Percentiles rank a stretch among this genome's conserved stretches.
Evolutionary conservation across 1,139 yeast species (phyloP).

Genomic region (Saccharomyces hybrid): DNA sequence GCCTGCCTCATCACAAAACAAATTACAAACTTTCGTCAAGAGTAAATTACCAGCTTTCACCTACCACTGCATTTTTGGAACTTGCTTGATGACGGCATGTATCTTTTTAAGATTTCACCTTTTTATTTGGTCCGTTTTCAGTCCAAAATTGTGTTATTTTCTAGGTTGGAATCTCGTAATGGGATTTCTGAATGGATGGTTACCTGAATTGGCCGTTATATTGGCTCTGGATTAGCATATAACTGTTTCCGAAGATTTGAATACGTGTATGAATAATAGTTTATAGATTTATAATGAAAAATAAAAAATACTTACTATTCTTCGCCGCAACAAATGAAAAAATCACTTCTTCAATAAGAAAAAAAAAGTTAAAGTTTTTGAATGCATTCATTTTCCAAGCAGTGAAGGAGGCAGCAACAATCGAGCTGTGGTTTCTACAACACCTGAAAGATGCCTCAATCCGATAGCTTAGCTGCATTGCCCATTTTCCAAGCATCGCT

Average conservation of each 20-base stretch:
- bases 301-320: neutral
- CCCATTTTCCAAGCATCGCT: neutral
- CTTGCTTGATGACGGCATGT: slow-evolving; percentile 61
- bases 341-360: neutral
- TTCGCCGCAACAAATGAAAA: neutral
- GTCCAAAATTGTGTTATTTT: slow-evolving; percentile 80
- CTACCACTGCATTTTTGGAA: slow-evolving; percentile 55
- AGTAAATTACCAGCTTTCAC: slow-evolving; percentile 24
- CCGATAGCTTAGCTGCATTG: neutral
- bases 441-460: neutral
- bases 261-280: neutral
- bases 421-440: neutral
- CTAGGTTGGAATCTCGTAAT: slow-evolving; percentile 64
- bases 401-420: neutral
- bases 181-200: slow-evolving; percentile 30
- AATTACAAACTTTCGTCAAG: slow-evolving; percentile 24
- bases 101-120: slow-evolving; percentile 69
- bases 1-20: slow-evolving; percentile 32
- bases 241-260: neutral
- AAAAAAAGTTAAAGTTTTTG: neutral
- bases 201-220: slow-evolving; percentile 13
- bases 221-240: slow-evolving; percentile 7
- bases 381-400: slow-evolving; percentile 10
- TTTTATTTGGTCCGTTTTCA: slow-evolving; percentile 95
- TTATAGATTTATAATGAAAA: neutral